Conservation (phyloP, 495 filamentous ascomycete genomes). For the Aspergillus diversus region DNA sequence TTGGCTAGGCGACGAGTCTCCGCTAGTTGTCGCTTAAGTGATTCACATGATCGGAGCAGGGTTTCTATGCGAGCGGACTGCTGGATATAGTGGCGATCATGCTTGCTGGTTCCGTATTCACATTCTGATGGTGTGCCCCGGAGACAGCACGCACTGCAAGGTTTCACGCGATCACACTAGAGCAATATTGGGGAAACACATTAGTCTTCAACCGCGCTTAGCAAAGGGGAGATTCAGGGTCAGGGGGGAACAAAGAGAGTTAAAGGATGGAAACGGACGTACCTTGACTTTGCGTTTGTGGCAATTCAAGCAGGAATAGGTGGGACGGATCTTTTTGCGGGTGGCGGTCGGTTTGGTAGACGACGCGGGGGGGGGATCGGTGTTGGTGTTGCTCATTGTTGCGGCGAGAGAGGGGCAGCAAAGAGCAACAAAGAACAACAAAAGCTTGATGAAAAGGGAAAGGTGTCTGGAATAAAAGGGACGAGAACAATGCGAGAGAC, state of each 20-base stretch:
- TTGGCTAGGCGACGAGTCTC: conserved; percentile 26
- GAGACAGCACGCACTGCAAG: conserved; percentile 34
- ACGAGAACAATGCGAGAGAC: not conserved
- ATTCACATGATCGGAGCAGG: conserved; percentile 26
- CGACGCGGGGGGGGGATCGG: not conserved
- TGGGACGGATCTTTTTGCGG: conserved; percentile 35
- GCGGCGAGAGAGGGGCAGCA: not conserved
- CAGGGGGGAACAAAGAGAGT: not conserved
- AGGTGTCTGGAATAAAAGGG: not conserved
- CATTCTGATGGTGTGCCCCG: conserved; percentile 35
- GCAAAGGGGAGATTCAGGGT: too few relatives aligned
- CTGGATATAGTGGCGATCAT: conserved; percentile 32
- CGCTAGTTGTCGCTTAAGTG: conserved; percentile 25
- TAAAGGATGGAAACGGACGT: not conserved
- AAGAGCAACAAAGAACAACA: not conserved
- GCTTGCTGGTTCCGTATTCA: conserved; percentile 35
- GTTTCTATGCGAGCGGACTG: conserved; percentile 33
- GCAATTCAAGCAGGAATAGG: conserved; percentile 34
- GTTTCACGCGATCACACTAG: conserved; percentile 36
- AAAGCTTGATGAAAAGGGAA: not conserved
- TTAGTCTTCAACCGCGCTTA: too few relatives aligned
- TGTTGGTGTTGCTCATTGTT: conserved; percentile 9
- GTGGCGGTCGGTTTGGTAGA: conserved; percentile 11
- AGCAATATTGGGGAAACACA: not conserved
- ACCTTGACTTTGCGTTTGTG: conserved; percentile 40